Base-by-base conservation (phyloP, 345 rosid species). In the Hevea brasiliensis region DNA sequence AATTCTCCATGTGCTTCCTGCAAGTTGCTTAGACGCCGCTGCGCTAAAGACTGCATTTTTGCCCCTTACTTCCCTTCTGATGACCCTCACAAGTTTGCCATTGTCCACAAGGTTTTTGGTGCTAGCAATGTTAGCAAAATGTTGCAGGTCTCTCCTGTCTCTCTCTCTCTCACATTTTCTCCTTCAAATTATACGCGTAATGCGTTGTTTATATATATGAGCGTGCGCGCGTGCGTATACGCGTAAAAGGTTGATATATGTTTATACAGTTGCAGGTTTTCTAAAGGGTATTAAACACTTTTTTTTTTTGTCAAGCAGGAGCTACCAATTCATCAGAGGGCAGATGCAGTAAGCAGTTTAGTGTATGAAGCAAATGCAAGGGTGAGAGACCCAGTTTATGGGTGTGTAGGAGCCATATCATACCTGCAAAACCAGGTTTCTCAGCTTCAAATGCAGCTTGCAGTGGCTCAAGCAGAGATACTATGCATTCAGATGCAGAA, bases 271-370 rank as follows among this genome's bases (percentile, higher is more conserved):
- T 3, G n/a, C n/a, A 48, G 53, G 53, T 48, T 48, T 47, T 48
- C 47, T 44, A 13, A 8, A 44, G 15, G 51, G 15, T 47, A 47
- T 47, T 50, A 17, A 50, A 18, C 4, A 18, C 1, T 15, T 29
- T 18, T 8, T 32, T 41, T 65, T 8, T 23, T 23, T 8, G 17
- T 2, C 4, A 26, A 44, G 21, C 78, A 79, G 82, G 82, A 79
- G 32, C 78, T 79, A 27, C 78, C 78, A 26, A 67, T 68, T 18
- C 73, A 74, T 56, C 78, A 74, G 47, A 74, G 82, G 56, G 78
- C 78, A 26, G 82, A 79, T 65, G 82, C 82, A 42, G 82, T 79
- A 68, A 79, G 82, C 72, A 79, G 82, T 68, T 56, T 79, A 61
- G 78, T 79, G 63, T 74, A 79, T 56, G 82, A 79, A 51, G 82